phyloP scores from a whole-genome alignment of 73 alveolate species.

The Blepharisma stoltei region DNA sequence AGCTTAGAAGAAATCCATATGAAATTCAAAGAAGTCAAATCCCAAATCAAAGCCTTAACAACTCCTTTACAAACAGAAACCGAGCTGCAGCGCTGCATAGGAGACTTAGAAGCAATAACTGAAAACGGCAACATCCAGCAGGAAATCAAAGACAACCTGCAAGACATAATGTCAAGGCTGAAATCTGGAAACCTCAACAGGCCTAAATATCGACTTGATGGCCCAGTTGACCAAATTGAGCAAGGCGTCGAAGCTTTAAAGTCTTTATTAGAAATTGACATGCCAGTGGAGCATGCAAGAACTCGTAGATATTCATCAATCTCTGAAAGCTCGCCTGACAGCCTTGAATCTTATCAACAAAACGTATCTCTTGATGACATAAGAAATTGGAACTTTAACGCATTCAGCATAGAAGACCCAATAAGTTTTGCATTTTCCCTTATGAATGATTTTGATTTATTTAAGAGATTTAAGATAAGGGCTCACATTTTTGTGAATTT shows the following conservation, averaged over 20 bases:
- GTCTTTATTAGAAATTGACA: background rate
- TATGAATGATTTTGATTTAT: background rate
- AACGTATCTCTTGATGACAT: background rate
- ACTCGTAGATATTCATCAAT: background rate
- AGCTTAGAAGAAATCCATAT: background rate
- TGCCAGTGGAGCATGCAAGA: background rate
- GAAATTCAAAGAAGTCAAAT: background rate
- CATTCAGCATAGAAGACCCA: background rate
- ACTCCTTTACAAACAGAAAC: background rate
- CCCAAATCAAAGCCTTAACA: background rate
- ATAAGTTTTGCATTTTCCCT: background rate
- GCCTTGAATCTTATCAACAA: background rate
- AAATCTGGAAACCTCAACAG: background rate
- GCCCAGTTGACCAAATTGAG: background rate
- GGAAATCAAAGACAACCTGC: background rate
- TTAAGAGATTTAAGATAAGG: background rate
- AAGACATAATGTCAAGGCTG: background rate
- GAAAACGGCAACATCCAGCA: background rate
- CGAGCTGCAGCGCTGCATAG: background rate
- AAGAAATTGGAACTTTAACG: background rate
- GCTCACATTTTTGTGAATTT: background rate
- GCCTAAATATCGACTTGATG: background rate
- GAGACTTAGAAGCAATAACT: background rate
- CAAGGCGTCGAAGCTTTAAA: background rate
- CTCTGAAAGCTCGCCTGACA: background rate